These are phyloP conservation scores for Globisporangium solare DNA, from an alignment of 352 stramenopile species.

Conservation along the genomic window DNA sequence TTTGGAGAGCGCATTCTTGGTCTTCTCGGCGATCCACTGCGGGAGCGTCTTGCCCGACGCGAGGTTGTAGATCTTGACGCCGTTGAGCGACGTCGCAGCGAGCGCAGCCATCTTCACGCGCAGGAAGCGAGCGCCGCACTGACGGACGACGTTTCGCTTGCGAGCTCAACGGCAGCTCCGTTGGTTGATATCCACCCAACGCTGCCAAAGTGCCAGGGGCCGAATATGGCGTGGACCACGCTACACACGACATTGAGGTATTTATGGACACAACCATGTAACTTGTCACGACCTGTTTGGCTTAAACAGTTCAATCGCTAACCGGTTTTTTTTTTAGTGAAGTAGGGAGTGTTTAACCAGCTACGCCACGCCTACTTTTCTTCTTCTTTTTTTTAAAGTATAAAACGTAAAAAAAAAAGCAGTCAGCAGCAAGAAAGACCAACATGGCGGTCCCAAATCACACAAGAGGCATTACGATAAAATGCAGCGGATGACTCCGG, in stretches of 20 bases:
- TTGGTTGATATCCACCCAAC: conserved; percentile 1
- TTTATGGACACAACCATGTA: too few species aligned
- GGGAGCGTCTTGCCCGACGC: conserved; percentile 92
- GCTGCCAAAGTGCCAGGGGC: neutral
- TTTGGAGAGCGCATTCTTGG: conserved; percentile 61
- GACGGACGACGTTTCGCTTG: conserved; percentile 15
- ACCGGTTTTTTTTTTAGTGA: too few species aligned
- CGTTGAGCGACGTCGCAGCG: conserved; percentile 84
- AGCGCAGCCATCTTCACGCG: conserved; percentile 57
- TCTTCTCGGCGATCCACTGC: conserved; percentile 93
- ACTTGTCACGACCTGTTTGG: too few species aligned
- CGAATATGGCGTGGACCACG: neutral
- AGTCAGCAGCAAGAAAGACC: too few species aligned
- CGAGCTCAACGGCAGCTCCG: neutral
- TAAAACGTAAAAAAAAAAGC: too few species aligned
- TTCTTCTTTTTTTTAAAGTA: too few species aligned
- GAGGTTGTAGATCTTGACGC: conserved; percentile 96
- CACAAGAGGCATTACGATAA: neutral
- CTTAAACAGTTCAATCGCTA: too few species aligned
- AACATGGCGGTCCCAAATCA: too few species aligned
- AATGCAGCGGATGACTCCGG: neutral
- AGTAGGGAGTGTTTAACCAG: too few species aligned
- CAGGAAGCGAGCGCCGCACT: neutral
- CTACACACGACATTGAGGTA: neutral
- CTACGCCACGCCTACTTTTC: too few species aligned